A percentile compares a stretch with the other conserved stretches of the same genome.
Evolutionary conservation across 176 grass and related monocot genomes (phyloP).

Genomic region (Carex kokanica): DNA sequence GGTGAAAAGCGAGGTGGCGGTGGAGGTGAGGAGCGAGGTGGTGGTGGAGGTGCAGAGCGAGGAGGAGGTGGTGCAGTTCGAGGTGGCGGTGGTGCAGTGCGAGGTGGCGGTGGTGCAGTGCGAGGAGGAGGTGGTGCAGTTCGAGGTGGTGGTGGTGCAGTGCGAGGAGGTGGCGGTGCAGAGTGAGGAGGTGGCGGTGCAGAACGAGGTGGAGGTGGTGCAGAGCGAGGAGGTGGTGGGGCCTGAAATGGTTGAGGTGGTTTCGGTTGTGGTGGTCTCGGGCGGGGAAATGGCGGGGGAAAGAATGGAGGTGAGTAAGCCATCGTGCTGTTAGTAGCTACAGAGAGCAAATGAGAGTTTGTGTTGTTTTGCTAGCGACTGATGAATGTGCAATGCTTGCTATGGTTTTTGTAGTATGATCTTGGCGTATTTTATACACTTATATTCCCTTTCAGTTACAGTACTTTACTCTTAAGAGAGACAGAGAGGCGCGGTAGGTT

Average conservation of each 20-base stretch:
- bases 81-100: neutral
- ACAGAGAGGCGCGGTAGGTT: slow-evolving; percentile 6
- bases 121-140: neutral
- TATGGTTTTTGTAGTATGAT: neutral
- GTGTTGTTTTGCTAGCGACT: slow-evolving; percentile 24
- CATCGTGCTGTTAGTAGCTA: slow-evolving; percentile 26
- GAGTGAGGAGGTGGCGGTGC: no score
- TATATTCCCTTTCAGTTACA: neutral
- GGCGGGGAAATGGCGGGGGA: slow-evolving; percentile 30
- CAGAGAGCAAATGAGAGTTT: slow-evolving; percentile 15
- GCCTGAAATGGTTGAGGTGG: slow-evolving; percentile 22
- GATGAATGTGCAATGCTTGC: slow-evolving; percentile 15
- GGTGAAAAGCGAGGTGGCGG: neutral
- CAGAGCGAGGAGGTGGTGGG: no score
- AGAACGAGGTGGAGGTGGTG: no score
- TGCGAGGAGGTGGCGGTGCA: slow-evolving; percentile 18
- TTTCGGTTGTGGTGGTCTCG: slow-evolving; percentile 2
- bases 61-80: neutral
- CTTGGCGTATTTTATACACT: neutral
- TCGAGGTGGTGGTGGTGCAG: neutral
- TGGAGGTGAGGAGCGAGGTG: neutral
- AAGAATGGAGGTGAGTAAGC: neutral
- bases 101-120: no score
- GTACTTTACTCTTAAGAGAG: slow-evolving; percentile 9
- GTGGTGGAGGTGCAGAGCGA: slow-evolving; percentile 2